Base-by-base conservation (phyloP, 495 filamentous ascomycete genomes). In the Xylaria acuta region DNA sequence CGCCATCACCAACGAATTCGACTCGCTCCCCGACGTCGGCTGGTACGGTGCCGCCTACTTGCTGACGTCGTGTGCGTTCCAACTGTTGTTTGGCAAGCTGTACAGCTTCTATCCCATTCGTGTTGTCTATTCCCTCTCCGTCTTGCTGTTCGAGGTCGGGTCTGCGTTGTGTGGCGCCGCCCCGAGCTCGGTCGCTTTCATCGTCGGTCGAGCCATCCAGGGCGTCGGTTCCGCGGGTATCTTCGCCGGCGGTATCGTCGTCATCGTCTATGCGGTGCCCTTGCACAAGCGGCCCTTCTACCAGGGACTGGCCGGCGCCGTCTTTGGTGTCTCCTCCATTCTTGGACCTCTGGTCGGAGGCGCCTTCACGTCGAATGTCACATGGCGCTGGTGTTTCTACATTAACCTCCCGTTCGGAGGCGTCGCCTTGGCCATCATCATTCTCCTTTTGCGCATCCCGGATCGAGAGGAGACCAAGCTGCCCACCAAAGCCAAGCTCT, bases 371-470 rank as follows among this genome's bases (percentile, higher is more conserved):
- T 81, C 87, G 34, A 80, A 86, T n/a, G 79, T 89, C 3, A 86
- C 87, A 6, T 94, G 92, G 92, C 79, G 92, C 47, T 93, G 91
- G 90, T 94, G 91, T 75, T 93, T 94, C 80, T 92, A 91, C 74
- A 92, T 92, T 80, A 93, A 93, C 73, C 75, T 92, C 12, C 90
- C 91, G 1, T 81, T 93, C 53, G 92, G 92, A 16, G 91, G 80
- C 3, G 80, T 91, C 9, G 90, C 90, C 2, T 81, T 89, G n/a
- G 54, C 85, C 7, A 86, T 90, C 64, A 81, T 91, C 67, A 85
- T 86, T 69, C 84, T 92, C 77, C 83, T 88, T 54, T 80, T 87
- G 7, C 85, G 88, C 12, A 75, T 84, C 1, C 84, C 84, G 6
- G 78, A 83, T 58, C 78, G 82, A 30, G 68, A 74, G 16, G 82